Evolutionary conservation across 1,284 basidiomycete genomes (phyloP).

Genomic region (Trametes polyzona): DNA sequence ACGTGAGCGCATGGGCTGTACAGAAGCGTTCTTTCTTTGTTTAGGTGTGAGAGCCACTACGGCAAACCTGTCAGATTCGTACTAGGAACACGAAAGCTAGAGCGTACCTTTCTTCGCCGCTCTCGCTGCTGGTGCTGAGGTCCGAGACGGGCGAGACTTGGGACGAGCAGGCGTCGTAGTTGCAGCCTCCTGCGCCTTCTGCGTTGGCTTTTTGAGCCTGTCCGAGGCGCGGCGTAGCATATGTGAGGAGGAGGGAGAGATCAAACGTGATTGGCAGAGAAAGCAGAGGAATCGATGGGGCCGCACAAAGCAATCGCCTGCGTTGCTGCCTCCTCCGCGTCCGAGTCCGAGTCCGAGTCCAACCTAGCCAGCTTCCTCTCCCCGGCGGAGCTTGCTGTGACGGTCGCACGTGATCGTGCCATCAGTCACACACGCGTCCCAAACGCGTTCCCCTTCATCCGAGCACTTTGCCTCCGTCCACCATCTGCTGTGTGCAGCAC

Average conservation of each 20-base stretch:
- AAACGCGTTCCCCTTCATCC: not conserved
- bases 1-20: not conserved
- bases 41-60: not conserved
- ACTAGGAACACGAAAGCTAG: not conserved
- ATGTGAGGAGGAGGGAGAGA: not conserved
- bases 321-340: too few relatives aligned
- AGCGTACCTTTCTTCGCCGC: not conserved
- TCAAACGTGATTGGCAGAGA: constrained; percentile 3
- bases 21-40: not conserved
- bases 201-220: constrained; percentile 6
- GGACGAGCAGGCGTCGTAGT: not conserved
- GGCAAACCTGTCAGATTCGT: not conserved
- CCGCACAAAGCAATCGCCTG: not conserved
- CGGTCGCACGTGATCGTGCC: constrained; percentile 1
- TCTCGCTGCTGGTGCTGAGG: not conserved
- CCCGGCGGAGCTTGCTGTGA: too few relatives aligned
- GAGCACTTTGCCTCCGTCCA: not conserved
- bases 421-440: constrained; percentile 4
- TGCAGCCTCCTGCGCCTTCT: not conserved
- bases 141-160: not conserved
- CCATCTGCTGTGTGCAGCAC: not conserved
- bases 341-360: too few relatives aligned
- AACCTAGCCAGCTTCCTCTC: too few relatives aligned
- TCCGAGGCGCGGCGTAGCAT: not conserved
- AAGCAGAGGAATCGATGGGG: constrained; percentile 3